These are phyloP conservation scores for Lasiosphaeria ovina DNA, from an alignment of 495 filamentous ascomycete species.

Conservation along the genomic window DNA sequence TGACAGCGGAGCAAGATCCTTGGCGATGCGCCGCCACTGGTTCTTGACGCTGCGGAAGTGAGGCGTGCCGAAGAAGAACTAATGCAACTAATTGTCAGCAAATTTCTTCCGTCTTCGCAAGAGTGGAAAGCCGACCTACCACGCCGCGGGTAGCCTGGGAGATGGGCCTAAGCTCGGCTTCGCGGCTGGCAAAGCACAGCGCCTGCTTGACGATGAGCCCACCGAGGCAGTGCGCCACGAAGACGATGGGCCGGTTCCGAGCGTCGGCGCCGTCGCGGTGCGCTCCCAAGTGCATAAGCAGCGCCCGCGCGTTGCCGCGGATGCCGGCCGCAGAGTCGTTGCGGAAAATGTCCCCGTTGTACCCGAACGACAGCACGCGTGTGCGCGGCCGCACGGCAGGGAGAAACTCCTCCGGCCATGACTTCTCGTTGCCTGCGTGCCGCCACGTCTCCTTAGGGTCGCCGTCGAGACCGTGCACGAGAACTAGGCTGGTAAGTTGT, in stretches of 20 bases:
- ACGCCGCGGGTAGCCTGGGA: too few species aligned
- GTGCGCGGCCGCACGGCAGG: conserved; percentile 2
- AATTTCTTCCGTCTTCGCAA: too few species aligned
- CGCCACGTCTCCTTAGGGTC: neutral
- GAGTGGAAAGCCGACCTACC: too few species aligned
- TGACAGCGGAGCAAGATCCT: too few species aligned
- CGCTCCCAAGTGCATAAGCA: conserved; percentile 7
- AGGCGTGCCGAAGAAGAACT: too few species aligned
- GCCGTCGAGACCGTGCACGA: conserved; percentile 11
- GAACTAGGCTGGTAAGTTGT: conserved; percentile 4
- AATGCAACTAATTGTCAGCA: too few species aligned
- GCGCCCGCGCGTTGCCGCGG: conserved; percentile 12
- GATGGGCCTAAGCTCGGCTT: neutral
- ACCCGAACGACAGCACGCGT: conserved; percentile 18
- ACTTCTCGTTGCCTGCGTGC: neutral
- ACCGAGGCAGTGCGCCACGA: conserved; percentile 18
- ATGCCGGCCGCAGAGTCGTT: conserved; percentile 16
- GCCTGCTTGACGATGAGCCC: conserved; percentile 21
- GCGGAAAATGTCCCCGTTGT: conserved; percentile 18
- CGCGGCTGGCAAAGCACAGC: conserved; percentile 10
- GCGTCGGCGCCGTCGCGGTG: neutral
- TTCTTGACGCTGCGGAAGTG: too few species aligned
- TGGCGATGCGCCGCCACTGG: too few species aligned
- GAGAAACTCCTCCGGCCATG: conserved; percentile 13
- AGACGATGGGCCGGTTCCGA: conserved; percentile 11